Evolutionary conservation across 768 basidiomycete genomes (phyloP).

Genomic region (Phlegmacium glaucopus): DNA sequence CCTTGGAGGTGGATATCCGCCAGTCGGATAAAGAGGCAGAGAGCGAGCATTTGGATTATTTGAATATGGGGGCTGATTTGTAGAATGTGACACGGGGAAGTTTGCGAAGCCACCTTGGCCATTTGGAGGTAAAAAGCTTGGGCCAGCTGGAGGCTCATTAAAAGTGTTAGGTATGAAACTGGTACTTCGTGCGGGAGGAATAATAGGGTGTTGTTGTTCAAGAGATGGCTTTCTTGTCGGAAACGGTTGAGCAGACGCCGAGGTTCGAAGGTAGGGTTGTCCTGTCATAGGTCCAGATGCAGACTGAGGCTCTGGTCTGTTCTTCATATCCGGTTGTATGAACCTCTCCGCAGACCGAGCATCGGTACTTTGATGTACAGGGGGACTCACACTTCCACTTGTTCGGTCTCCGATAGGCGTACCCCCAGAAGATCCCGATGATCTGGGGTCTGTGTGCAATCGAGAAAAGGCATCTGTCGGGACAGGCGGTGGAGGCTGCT

Average conservation of each 20-base stretch:
- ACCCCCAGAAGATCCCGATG: slow-evolving; percentile 4
- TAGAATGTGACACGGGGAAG: slow-evolving; percentile 9
- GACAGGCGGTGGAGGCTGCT: slow-evolving; percentile 66
- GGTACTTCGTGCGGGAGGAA: slow-evolving; percentile 37
- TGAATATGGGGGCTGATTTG: slow-evolving; percentile 13
- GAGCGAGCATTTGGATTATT: slow-evolving; percentile 14
- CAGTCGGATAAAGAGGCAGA: slow-evolving; percentile 18
- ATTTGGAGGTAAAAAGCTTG: slow-evolving; percentile 21
- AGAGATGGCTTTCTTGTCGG: slow-evolving; percentile 21
- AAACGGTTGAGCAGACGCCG: slow-evolving; percentile 32
- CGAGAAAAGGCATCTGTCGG: slow-evolving; percentile 40
- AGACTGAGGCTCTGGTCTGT: slow-evolving; percentile 5
- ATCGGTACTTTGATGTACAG: slow-evolving; percentile 5
- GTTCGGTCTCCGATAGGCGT: slow-evolving; percentile 1
- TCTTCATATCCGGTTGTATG: slow-evolving; percentile 8
- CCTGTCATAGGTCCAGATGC: slow-evolving; percentile 7
- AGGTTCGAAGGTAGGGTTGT: slow-evolving; percentile 16
- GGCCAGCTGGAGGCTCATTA: slow-evolving; percentile 15
- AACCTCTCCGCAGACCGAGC: slow-evolving; percentile 16
- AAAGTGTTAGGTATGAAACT: slow-evolving; percentile 26
- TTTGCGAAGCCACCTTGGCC: slow-evolving; percentile 11
- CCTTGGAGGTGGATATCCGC: slow-evolving; percentile 31
- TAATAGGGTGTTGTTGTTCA: slow-evolving; percentile 31
- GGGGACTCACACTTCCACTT: slow-evolving; percentile 11
- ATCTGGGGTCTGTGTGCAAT: slow-evolving; percentile 9